Percentiles rank a stretch among this genome's conserved stretches.
Conservation (phyloP, 2,329 filamentous ascomycete genomes). For the Rutstroemia sydowiana region DNA sequence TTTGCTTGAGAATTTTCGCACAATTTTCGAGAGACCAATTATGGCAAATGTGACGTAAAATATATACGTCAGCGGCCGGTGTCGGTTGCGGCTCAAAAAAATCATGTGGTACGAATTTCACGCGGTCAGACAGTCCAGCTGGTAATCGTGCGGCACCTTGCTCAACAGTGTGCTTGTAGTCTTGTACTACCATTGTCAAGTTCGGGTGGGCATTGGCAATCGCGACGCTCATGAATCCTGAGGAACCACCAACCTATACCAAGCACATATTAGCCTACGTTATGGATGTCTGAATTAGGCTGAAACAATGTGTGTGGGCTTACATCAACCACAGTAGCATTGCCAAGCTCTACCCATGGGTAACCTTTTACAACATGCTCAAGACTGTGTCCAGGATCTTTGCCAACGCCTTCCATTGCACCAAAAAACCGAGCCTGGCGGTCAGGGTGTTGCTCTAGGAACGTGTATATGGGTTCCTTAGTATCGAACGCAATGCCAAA, state of each 20-base stretch:
- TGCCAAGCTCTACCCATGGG: constrained; percentile 22
- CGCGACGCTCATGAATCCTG: constrained; percentile 19
- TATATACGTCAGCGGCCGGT: constrained; percentile 29
- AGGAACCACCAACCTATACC: constrained; percentile 22
- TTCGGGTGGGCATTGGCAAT: constrained; percentile 18
- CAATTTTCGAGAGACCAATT: constrained; percentile 24
- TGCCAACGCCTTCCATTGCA: constrained; percentile 6
- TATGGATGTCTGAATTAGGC: not conserved
- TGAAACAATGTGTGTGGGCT: not conserved
- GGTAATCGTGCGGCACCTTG: constrained; percentile 31
- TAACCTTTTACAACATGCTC: constrained; percentile 7
- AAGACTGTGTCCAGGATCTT: constrained; percentile 1
- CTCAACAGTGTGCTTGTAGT: constrained; percentile 3
- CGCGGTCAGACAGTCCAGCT: constrained; percentile 20
- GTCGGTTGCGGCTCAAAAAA: constrained; percentile 28
- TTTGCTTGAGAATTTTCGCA: constrained; percentile 12
- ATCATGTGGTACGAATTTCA: not conserved
- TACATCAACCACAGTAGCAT: constrained; percentile 24
- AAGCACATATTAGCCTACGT: not conserved
- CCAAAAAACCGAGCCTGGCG: not conserved
- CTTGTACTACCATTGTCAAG: constrained; percentile 24
- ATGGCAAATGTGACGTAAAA: constrained; percentile 26
- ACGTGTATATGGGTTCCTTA: not conserved
- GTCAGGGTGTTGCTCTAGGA: not conserved
- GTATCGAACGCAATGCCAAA: constrained; percentile 1